Evolutionary conservation across 208 protist species (phyloP), one percentile per base, ranked within the genome.

Genomic region (Zelonia costaricensis): DNA sequence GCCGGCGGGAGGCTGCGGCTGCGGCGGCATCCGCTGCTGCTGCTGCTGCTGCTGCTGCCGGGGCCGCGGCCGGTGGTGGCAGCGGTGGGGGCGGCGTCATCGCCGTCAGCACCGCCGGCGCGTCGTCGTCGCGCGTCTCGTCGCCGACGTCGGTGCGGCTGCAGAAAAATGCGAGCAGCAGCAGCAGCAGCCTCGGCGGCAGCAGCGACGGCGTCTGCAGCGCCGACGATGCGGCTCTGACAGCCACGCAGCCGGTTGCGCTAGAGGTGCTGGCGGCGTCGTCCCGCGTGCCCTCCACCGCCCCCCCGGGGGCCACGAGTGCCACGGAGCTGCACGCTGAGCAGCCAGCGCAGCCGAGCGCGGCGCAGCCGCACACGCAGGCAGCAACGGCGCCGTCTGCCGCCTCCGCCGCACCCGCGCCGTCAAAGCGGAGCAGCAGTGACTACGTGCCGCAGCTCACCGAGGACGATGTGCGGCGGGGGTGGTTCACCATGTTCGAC

Each of bases 401-500:
- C n/a, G n/a, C n/a, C n/a, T n/a, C n/a, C n/a, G n/a, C n/a, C n/a
- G n/a, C n/a, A n/a, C n/a, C n/a, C n/a, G n/a, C n/a, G n/a, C n/a
- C n/a, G n/a, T n/a, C n/a, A n/a, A n/a, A n/a, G n/a, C n/a, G n/a
- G n/a, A n/a, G 25, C 52, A 74, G 51, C 58, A 23, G 43, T 22
- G 67, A 62, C 49, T 57, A 57, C 12, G 16, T 66, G 4, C 60
- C 68, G 22, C 35, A 47, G 25, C 38, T 57, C 0, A 63, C 53
- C 4, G 63, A 84, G 22, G 84, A 66, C 12, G 49, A 72, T 18
- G 51, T 88, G 35, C 76, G 77, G 33, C 76, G 72, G 40, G 69
- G 69, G 22, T 92, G 82, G 83, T 78, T 75, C 66, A 72, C 74
- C 15, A 76, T 70, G 46, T 88, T 80, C 49, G 88, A 94, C 47